These are phyloP conservation scores for Candida adriatica DNA, from an alignment of 805 yeast species.

Conservation along the genomic window DNA sequence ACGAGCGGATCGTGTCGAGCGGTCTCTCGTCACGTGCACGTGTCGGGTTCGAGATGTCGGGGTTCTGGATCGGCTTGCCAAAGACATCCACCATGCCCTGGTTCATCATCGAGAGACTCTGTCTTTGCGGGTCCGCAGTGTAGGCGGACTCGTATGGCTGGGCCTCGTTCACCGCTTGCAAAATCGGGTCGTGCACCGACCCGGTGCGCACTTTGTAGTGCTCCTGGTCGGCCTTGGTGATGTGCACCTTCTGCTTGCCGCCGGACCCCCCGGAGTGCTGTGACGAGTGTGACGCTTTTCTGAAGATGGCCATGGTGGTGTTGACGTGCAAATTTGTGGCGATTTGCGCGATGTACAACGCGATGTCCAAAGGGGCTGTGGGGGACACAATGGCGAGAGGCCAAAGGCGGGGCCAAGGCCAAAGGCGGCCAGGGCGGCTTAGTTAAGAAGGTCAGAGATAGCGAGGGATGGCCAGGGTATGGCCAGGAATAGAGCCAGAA, in stretches of 20 bases:
- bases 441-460: too few species aligned
- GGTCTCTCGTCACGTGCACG: slow-evolving; percentile 94
- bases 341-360: too few species aligned
- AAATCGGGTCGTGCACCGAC: slow-evolving; percentile 81
- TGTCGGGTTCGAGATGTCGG: slow-evolving; percentile 91
- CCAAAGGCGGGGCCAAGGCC: too few species aligned
- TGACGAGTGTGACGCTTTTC: slow-evolving; percentile 29
- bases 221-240: slow-evolving; percentile 45
- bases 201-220: slow-evolving; percentile 59
- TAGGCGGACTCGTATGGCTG: slow-evolving; percentile 76
- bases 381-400: too few species aligned
- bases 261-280: slow-evolving; percentile 24
- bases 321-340: too few species aligned
- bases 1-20: slow-evolving; percentile 86
- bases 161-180: slow-evolving; percentile 88
- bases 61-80: slow-evolving; percentile 70
- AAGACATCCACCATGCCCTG: slow-evolving; percentile 70
- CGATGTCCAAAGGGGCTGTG: too few species aligned
- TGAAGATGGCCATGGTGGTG: slow-evolving; percentile 45
- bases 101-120: slow-evolving; percentile 35
- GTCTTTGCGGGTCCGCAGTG: slow-evolving; percentile 13
- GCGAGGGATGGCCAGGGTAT: too few species aligned
- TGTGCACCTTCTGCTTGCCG: slow-evolving; percentile 29
- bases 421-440: too few species aligned
- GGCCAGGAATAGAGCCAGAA: too few species aligned